Conservation (phyloP, 176 grass and related monocot species). For the Elaeis guineensis region DNA sequence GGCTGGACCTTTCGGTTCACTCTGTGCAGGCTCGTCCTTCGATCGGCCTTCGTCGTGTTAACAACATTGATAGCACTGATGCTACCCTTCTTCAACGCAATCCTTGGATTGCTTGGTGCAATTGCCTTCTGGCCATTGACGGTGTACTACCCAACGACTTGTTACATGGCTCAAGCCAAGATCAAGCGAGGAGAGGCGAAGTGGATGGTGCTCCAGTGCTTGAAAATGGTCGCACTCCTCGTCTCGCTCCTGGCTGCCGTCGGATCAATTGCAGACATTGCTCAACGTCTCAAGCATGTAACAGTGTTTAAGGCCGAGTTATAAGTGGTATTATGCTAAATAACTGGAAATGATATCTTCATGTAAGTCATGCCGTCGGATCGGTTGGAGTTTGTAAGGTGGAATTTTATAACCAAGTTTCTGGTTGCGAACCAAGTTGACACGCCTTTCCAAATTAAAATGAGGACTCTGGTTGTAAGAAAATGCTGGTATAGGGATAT, state of each 20-base stretch:
- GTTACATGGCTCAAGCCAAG: conserved; percentile 70
- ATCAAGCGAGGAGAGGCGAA: conserved; percentile 43
- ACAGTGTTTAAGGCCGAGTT: conserved; percentile 69
- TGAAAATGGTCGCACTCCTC: conserved; percentile 50
- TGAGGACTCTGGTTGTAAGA: too few species aligned
- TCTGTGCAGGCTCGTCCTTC: conserved; percentile 58
- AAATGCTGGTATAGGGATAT: too few species aligned
- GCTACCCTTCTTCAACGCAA: conserved; percentile 95
- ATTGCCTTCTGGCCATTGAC: conserved; percentile 80
- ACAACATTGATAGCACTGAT: conserved; percentile 66
- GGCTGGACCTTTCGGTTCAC: conserved; percentile 43
- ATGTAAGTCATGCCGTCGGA: too few species aligned
- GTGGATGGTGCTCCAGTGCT: conserved; percentile 61
- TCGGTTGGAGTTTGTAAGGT: too few species aligned
- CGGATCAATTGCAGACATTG: conserved; percentile 69
- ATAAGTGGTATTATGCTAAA: conserved; percentile 5
- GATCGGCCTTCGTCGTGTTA: conserved; percentile 45
- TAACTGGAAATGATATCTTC: too few species aligned
- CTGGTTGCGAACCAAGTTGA: too few species aligned
- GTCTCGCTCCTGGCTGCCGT: conserved; percentile 67
- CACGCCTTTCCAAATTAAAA: too few species aligned
- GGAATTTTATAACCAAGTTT: too few species aligned
- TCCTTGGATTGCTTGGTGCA: conserved; percentile 68
- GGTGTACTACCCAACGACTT: conserved; percentile 75
- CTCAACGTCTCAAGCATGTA: conserved; percentile 53